Base-by-base conservation (phyloP, 176 grass and related monocot genomes). In the Oryza glaberrima region DNA sequence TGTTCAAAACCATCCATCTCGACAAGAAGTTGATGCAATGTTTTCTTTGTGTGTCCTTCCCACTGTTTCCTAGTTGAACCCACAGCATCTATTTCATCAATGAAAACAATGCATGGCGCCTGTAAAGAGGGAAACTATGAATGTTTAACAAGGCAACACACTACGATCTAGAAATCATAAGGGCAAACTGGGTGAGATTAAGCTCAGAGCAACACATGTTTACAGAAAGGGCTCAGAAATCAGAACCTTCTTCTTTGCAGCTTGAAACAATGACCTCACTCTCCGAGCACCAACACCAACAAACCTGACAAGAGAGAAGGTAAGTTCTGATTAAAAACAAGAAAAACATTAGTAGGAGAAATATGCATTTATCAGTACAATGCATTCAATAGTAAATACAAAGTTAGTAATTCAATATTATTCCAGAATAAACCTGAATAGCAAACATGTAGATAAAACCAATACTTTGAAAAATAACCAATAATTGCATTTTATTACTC, bases 1-100 rank as follows among this genome's bases (percentile, higher is more conserved):
- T 99, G 94, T 90, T 99, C 97, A 91, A 99, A 99, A 40, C 97
- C 97, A 48, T 99, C 97, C 97, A 99, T 99, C 90, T 99, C 97
- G 44, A 99, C 97, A 82, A 99, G 97, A 76, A 99, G 91, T 75
- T 99, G 97, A 96, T 99, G 97, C 81, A 99, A 86, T 70, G 97
- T 99, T 88, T 99, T 99, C 82, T 99, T 99, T 58, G 97, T 91
- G 75, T 99, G 97, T 9, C 97, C 97, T 88, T 99, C 97, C 97
- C 97, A 99, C 89, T 96, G 94, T 82, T 99, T 99, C 88, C 97
- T 96, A 52, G 92, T 99, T 58, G 97, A 99, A 82, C 97, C 97
- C 22, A 99, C 86, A 9, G 97, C 97, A 88, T 99, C 97, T 94
- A 99, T 94, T 92, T 99, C 97, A 88, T 99, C 97, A 94, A 99